Base-by-base conservation (phyloP, 176 grass and related monocot species). In the Aegilops sharonensis region DNA sequence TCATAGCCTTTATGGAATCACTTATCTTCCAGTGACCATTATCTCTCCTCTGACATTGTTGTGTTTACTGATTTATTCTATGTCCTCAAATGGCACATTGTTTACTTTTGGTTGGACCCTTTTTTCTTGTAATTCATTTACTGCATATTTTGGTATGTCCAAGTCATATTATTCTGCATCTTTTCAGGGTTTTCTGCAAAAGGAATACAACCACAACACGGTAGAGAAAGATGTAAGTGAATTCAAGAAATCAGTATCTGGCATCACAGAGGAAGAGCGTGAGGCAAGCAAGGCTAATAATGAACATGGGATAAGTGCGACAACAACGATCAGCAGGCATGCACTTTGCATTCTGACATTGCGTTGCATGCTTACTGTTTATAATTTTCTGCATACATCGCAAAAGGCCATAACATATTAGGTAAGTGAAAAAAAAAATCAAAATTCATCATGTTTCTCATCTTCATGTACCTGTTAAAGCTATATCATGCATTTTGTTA, bases 261-360 rank as follows among this genome's bases (percentile, higher is more conserved):
- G 31, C 37, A 35, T 77, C 61, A 80, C 50, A 62, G 83, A 62
- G 10, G 85, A 85, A 75, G 82, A 63, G 37, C 36, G 3, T 1
- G 66, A 68, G 23, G 48, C 74, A 89, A 71, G 37, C 9, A 15
- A 57, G 21, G 40, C 8, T 8, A 81, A 78, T 39, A 60, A 75
- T 83, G 88, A 64, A 64, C 27, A 90, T 62, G 85, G 23, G 78
- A 39, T 32, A 23, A 70, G 50, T 74, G 80, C 61, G 25, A 76
- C 72, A 35, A 74, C 73, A 0, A 15, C 47, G 5, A 78, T 85
- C 62, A 76, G 82, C 85, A 90, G 91, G 91, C 89, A 93, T 90
- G 79, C 50, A 74, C 83, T 90, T 88, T 83, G 75, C 68, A 84
- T 86, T 79, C 68, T 89, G 64, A 86, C 61, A 83, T 92, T 92